Evolutionary conservation across 768 basidiomycete genomes (phyloP), one percentile per base, ranked within the genome.

Genomic region (Mycena indigotica): DNA sequence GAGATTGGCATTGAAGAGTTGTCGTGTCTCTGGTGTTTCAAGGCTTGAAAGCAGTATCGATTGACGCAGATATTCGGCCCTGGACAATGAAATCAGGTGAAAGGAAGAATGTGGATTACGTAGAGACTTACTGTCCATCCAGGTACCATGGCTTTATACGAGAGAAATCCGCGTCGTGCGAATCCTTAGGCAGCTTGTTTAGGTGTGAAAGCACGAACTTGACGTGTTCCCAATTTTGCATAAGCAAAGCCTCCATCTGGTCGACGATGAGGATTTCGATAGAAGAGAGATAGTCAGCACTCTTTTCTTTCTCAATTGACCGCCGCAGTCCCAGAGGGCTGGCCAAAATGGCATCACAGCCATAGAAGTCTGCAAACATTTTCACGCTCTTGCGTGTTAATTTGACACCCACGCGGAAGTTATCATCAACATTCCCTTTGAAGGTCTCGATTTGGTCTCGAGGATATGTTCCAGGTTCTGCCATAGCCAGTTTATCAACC

Each of bases 161-260:
- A 10, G 95, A 96, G 75, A 98, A 98, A 72, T 98, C 97, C 23
- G 91, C 85, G 59, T 95, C 91, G 63, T 88, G 95, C 1, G 95
- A 93, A 66, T 95, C 91, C 66, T 94, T 93, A 1, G 97, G 97
- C 12, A 97, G 78, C 64, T 89, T 80, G 74, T 98, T 98, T 57
- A 98, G 73, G 63, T 89, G 82, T 5, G 85, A 85, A 64, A 99
- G 80, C 50, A 97, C 84, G 68, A 91, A 94, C 95, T 97, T 92
- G 19, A 95, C 82, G 67, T 98, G 97, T 35, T 98, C 95, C 97
- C 97, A 99, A 66, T 99, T 99, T 75, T 98, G 97, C 97, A 98
- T 98, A 3, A 85, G 82, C 65, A 98, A 81, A 3, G 89, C 89
- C 70, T 98, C 94, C 78, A 93, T 79, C 67, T 97, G 95, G 70